phyloP scores from a whole-genome alignment of 1,284 basidiomycete species.

The Boletus albobrunnescens region DNA sequence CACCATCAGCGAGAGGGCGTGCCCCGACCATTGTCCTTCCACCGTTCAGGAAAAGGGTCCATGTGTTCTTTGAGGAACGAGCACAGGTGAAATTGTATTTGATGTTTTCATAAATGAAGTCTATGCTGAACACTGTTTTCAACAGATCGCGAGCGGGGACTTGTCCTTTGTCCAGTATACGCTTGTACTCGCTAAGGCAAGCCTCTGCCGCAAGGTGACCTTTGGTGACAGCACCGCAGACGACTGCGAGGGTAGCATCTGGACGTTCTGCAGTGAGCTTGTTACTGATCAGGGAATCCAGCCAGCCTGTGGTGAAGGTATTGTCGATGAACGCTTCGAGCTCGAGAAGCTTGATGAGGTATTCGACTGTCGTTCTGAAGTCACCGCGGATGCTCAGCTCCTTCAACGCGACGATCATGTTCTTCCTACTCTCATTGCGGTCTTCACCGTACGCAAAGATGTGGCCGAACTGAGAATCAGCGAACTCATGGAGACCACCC shows the following conservation, averaged over 20 bases:
- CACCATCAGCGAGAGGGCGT: slow-evolving; percentile 91
- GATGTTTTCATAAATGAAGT: slow-evolving; percentile 96
- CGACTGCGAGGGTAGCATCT: slow-evolving; percentile 86
- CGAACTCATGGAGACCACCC: slow-evolving; percentile 98
- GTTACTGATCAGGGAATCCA: slow-evolving; percentile 94
- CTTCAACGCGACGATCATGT: slow-evolving; percentile 99
- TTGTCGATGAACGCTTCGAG: slow-evolving; percentile 96
- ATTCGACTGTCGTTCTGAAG: slow-evolving; percentile 98
- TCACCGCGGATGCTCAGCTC: slow-evolving; percentile 98
- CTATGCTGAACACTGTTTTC: slow-evolving; percentile 95
- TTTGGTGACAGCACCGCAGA: slow-evolving; percentile 97
- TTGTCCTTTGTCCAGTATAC: slow-evolving; percentile 96
- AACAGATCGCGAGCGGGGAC: slow-evolving; percentile 92
- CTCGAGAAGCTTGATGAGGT: slow-evolving; percentile 96
- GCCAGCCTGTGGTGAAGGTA: slow-evolving; percentile 97
- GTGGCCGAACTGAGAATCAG: slow-evolving; percentile 98
- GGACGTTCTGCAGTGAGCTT: slow-evolving; percentile 97
- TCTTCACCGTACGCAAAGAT: slow-evolving; percentile 99
- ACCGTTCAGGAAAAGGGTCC: slow-evolving; percentile 97
- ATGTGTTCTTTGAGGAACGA: slow-evolving; percentile 82
- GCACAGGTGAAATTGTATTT: slow-evolving; percentile 97
- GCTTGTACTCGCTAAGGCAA: slow-evolving; percentile 91
- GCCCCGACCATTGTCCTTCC: slow-evolving; percentile 87
- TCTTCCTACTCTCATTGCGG: slow-evolving; percentile 92
- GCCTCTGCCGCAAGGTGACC: slow-evolving; percentile 88